A percentile compares a stretch with the other conserved stretches of the same genome.
These are phyloP conservation scores for Cercospora zeae-maydis DNA, from an alignment of 2,329 filamentous ascomycete genomes.

Conservation along the genomic window DNA sequence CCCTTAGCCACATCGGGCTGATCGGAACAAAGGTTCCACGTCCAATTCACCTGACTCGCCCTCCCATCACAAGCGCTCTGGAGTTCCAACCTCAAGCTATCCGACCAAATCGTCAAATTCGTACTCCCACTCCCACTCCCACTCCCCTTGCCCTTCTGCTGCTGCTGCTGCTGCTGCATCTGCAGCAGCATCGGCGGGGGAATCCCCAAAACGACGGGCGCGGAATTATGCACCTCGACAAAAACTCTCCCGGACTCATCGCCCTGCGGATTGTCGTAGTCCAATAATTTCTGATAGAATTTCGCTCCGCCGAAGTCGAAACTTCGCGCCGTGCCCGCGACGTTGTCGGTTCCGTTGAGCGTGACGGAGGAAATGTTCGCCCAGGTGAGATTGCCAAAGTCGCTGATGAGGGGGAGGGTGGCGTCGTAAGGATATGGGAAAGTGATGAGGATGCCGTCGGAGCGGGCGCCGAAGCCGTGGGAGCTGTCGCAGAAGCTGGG, in stretches of 20 bases:
- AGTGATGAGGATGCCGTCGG: constrained; percentile 21
- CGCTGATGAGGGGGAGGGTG: constrained; percentile 24
- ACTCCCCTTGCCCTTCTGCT: too few relatives aligned
- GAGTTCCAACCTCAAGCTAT: constrained; percentile 16
- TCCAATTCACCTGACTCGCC: constrained; percentile 21
- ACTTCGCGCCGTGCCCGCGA: constrained; percentile 20
- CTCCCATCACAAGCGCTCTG: constrained; percentile 20
- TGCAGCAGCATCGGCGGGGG: constrained; percentile 1
- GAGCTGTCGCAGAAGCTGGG: constrained; percentile 19
- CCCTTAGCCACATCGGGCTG: constrained; percentile 6
- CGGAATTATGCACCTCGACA: constrained; percentile 23
- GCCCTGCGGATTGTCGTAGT: constrained; percentile 20
- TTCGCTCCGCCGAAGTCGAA: constrained; percentile 21
- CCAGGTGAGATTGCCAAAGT: constrained; percentile 26
- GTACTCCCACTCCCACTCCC: too few relatives aligned
- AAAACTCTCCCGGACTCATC: constrained; percentile 22
- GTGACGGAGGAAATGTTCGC: constrained; percentile 14
- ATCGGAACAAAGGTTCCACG: constrained; percentile 25
- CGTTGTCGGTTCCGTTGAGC: constrained; percentile 22
- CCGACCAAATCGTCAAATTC: constrained; percentile 9
- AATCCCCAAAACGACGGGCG: background rate
- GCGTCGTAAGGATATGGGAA: constrained; percentile 27
- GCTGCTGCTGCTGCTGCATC: too few relatives aligned
- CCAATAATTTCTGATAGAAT: constrained; percentile 22
- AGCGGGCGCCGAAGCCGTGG: constrained; percentile 15